phyloP scores from a whole-genome alignment of 1,284 basidiomycete species.

The Fomitopsis palustris region DNA sequence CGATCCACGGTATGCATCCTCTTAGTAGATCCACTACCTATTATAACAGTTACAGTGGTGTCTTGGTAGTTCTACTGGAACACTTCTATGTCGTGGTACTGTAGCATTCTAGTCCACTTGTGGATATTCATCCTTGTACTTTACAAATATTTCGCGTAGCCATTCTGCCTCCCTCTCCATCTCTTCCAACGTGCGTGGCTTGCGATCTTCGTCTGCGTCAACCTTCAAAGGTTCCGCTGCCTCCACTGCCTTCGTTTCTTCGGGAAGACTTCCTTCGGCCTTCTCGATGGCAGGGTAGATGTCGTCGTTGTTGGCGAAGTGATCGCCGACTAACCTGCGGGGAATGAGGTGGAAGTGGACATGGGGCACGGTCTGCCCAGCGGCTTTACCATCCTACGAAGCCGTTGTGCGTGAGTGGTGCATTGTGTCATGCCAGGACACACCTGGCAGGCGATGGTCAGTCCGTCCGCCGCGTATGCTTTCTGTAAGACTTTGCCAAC shows the following conservation, averaged over 20 bases:
- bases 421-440: neutral
- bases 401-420: neutral
- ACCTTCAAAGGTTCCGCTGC: slow-evolving; percentile 32
- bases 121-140: slow-evolving; percentile 1
- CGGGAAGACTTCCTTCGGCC: slow-evolving; percentile 51
- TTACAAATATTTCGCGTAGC: slow-evolving; percentile 30
- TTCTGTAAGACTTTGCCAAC: slow-evolving; percentile 68
- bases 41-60: too few species aligned
- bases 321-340: slow-evolving; percentile 64
- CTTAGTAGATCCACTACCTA: too few species aligned
- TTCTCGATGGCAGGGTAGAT: slow-evolving; percentile 78
- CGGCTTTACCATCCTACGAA: slow-evolving; percentile 78
- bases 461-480: slow-evolving; percentile 69
- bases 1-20: too few species aligned
- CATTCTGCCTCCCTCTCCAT: slow-evolving; percentile 35
- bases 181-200: slow-evolving; percentile 50
- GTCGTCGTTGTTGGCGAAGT: slow-evolving; percentile 71
- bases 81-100: too few species aligned
- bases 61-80: too few species aligned
- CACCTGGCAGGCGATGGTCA: slow-evolving; percentile 85
- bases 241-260: slow-evolving; percentile 28
- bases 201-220: slow-evolving; percentile 70
- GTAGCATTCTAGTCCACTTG: neutral
- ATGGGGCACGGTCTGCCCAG: slow-evolving; percentile 86
- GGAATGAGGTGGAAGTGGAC: slow-evolving; percentile 91